Conservation (phyloP, 31 red algal species). For the Odonthalia washingtoniensis region DNA sequence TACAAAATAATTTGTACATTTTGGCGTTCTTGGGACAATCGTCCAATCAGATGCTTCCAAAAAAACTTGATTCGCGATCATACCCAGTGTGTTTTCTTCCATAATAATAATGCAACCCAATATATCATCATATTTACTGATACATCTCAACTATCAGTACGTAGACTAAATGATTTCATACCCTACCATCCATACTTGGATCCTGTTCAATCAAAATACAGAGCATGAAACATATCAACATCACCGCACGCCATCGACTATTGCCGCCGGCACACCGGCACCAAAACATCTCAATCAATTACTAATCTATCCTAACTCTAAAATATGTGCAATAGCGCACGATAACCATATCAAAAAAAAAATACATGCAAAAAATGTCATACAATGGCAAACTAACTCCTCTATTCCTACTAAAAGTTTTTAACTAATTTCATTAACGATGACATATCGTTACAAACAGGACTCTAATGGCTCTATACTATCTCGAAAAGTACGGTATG, state of each 20-base stretch:
- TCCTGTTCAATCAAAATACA: background rate
- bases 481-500: background rate
- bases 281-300: background rate
- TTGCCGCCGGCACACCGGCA: background rate
- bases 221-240: background rate
- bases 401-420: background rate
- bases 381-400: no score
- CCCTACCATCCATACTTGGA: background rate
- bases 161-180: background rate
- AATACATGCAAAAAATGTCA: background rate
- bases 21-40: no score
- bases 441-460: conserved; percentile 45
- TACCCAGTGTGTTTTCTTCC: background rate
- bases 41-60: no score
- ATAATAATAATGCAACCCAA: background rate
- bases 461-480: no score
- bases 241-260: background rate
- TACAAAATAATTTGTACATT: no score
- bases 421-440: conserved; percentile 7
- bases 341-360: background rate
- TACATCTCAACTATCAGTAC: background rate
- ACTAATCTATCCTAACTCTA: background rate
- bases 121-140: background rate
- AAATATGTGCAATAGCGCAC: background rate
- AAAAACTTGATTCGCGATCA: background rate